Base-by-base conservation (phyloP, 1,139 yeast species). In the Nadsonia commutata region DNA sequence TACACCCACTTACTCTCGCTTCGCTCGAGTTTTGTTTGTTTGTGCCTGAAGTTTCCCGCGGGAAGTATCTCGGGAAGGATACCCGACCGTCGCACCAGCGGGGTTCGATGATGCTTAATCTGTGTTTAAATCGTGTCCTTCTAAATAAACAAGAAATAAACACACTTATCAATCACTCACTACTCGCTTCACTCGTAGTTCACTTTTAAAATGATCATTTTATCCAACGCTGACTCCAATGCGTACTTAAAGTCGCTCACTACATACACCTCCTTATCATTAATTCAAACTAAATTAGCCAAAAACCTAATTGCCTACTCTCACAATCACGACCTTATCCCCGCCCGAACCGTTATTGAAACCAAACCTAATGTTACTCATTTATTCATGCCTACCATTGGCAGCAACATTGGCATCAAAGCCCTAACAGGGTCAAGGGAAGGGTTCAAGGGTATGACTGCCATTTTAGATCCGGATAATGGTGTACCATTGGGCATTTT, bases 381-480 rank as follows among this genome's bases (percentile, higher is more conserved):
- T 55, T 54, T 78, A 33, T 77, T 75, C 57, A 78, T 79, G 85
- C 82, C 83, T 3, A 70, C 78, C 23, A 64, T 72, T 9, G 72
- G 64, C 8, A 47, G 54, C 2, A 64, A 67, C 55, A 57, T 62
- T 45, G 65, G 78, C 42, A 49, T 69, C 45, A 68, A 72, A 56
- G 67, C 72, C 0, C 60, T 74, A 20, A 67, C 76, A 18, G 79
- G 79, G 0, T 76, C 73, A 49, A 43, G 56, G 50, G 48, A 70
- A 54, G 85, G 65, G 45, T 76, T 67, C 64, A 71, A 59, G 63
- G 85, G 65, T 41, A 39, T 46, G 9, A 40, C 48, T 3, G 67
- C 61, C 2, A 71, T 78, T 1, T 55, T 72, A 39, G 71, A 71
- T 44, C 33, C 33, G 5, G 49, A 55, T 5, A 68, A 71, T 18